Conservation (phyloP, 768 basidiomycete genomes). For the Kondoa subrosea region DNA sequence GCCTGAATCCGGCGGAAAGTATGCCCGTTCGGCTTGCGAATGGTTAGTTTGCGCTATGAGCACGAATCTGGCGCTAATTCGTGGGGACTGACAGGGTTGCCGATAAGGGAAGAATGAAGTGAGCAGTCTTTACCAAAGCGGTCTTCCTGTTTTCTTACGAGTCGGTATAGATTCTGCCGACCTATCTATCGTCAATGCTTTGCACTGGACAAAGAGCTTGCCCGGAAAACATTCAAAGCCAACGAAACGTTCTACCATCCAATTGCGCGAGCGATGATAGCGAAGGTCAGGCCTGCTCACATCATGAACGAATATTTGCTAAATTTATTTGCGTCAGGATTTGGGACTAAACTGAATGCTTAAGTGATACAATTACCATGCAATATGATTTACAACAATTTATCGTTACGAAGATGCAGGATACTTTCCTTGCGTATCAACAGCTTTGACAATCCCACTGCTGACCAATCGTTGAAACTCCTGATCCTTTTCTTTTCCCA, state of each 20-base stretch:
- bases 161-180: background rate
- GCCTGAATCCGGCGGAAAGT: conserved; percentile 9
- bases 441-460: background rate
- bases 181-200: conserved; percentile 26
- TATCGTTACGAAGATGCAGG: background rate
- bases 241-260: conserved; percentile 33
- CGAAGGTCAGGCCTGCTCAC: too few relatives aligned
- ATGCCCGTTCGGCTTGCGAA: conserved; percentile 10
- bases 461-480: background rate
- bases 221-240: conserved; percentile 30
- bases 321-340: too few relatives aligned
- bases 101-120: too few relatives aligned
- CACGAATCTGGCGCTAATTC: conserved; percentile 11
- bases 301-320: too few relatives aligned
- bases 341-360: background rate
- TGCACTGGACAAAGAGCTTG: conserved; percentile 30
- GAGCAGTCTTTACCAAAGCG: too few relatives aligned
- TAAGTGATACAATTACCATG: background rate
- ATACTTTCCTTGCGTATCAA: background rate
- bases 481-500: background rate
- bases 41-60: conserved; percentile 17
- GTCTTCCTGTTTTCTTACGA: background rate
- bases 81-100: background rate
- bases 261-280: conserved; percentile 31
- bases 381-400: background rate